These are phyloP conservation scores for Populus trichocarpa DNA, from an alignment of 441 rosid genomes.

Conservation along the genomic window DNA sequence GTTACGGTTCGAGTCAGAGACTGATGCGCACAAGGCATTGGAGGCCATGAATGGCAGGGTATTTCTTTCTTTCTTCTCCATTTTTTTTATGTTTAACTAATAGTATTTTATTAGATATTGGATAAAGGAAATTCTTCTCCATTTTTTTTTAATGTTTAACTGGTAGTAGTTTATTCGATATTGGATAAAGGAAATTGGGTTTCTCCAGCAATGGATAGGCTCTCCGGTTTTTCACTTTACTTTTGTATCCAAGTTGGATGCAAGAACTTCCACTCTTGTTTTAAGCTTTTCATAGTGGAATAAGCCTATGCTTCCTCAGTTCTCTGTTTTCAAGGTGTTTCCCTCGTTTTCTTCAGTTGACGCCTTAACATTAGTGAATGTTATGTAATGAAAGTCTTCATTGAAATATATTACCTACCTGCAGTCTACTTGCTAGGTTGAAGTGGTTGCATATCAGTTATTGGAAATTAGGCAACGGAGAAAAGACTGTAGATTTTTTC, in stretches of 20 bases:
- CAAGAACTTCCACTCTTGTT: too few relatives aligned
- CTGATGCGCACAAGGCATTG: slow-evolving; percentile 58
- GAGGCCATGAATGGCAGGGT: slow-evolving; percentile 70
- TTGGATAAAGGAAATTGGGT: background rate
- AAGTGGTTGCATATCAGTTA: too few relatives aligned
- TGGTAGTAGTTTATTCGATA: slow-evolving; percentile 35
- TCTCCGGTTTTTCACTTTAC: background rate
- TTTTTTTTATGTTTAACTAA: background rate
- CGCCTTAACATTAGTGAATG: too few relatives aligned
- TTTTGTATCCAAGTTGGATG: background rate
- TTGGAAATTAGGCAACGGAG: too few relatives aligned
- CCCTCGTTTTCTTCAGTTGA: too few relatives aligned
- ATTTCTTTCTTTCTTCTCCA: background rate
- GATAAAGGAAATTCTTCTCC: background rate
- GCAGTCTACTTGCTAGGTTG: too few relatives aligned
- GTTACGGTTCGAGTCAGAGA: slow-evolving; percentile 44
- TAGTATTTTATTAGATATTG: slow-evolving; percentile 36
- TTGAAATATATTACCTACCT: too few relatives aligned
- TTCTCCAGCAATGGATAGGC: background rate
- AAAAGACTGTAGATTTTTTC: too few relatives aligned
- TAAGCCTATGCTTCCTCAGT: too few relatives aligned
- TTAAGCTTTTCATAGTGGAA: background rate
- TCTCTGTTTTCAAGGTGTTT: too few relatives aligned
- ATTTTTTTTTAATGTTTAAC: background rate
- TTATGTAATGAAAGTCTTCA: too few relatives aligned